Evolutionary conservation across 768 basidiomycete genomes (phyloP), one percentile per base, ranked within the genome.

Genomic region (Suillus americanus): DNA sequence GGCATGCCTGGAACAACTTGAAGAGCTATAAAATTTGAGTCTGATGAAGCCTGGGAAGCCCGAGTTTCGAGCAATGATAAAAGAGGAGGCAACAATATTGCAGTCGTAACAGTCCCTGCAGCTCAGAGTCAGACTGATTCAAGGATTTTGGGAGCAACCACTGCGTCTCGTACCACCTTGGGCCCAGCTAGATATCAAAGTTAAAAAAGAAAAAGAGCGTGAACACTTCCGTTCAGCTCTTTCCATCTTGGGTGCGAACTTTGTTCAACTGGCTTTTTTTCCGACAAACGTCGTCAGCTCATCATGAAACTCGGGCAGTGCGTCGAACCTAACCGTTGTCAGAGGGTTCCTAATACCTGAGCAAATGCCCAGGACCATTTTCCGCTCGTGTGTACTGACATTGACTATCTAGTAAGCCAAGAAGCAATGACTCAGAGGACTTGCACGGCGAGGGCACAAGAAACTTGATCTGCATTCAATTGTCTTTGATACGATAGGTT

Each of bases 201-300:
- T 57, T 57, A 23, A 25, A 40, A 25, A 57, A 28, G 25, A 57
- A 57, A 40, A 53, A 50, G 10, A 54, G 30, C 30, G 53, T 54
- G 53, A 54, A 54, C 53, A 33, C 30, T 33, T 54, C 30, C 20
- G 1, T 54, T 33, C 12, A 54, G 12, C 38, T 40, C 37, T 5
- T 57, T 57, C 56, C 56, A 57, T 57, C 25, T 57, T 57, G 40
- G 56, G 56, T 40, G 9, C 30, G 30, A 23, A 48, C 46, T 48
- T 48, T 23, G 30, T 54, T 54, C 28, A 25, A 30, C 23, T 51
- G 48, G 23, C 50, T 8, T 51, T 51, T 51, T 25, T 30, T 51
- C 14, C 25, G 50, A 51, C 28, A 33, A 54, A 33, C 33, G 33
- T 54, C 53, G 33, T 54, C 3, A 54, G 30, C 30, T 33, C 30